Conservation (phyloP, 805 yeast species). For the Saccharomycopsis capsularis region DNA sequence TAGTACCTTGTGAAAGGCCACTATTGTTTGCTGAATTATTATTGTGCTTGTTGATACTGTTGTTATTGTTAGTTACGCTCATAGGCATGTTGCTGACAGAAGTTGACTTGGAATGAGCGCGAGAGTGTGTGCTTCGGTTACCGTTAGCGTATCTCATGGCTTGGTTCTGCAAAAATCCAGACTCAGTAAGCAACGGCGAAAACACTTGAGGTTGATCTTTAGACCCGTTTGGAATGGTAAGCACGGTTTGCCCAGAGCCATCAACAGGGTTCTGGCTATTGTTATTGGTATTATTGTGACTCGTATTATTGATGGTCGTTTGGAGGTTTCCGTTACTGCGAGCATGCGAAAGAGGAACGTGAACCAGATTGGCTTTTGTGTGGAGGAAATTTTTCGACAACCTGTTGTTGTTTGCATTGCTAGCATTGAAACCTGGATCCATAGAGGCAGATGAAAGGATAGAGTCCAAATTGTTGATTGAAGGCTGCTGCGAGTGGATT, state of each 20-base stretch:
- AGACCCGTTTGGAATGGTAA: conserved; percentile 3
- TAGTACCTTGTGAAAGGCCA: not conserved
- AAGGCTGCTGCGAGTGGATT: conserved; percentile 4
- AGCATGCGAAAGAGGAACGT: conserved; percentile 2
- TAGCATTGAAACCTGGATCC: not conserved
- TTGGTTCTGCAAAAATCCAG: conserved; percentile 21
- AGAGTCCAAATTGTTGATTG: conserved; percentile 10
- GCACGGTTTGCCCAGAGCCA: conserved; percentile 10
- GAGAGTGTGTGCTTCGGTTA: conserved; percentile 2
- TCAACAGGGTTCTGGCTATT: not conserved
- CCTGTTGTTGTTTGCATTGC: not conserved
- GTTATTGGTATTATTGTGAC: conserved; percentile 11
- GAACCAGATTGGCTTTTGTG: conserved; percentile 9
- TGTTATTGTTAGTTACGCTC: not conserved
- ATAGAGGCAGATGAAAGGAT: conserved; percentile 1
- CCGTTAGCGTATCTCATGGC: conserved; percentile 19
- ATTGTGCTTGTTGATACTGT: not conserved
- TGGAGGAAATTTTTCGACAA: conserved; percentile 3
- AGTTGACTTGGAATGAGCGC: conserved; percentile 8
- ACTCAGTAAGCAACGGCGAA: conserved; percentile 21
- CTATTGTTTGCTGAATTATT: not conserved
- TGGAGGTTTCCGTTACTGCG: too few relatives aligned
- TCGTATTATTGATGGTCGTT: conserved; percentile 4
- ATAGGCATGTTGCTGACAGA: conserved; percentile 5
- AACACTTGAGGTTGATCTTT: conserved; percentile 18